Base-by-base conservation (phyloP, 2,329 filamentous ascomycete species). In the Byssothecium circinans region DNA sequence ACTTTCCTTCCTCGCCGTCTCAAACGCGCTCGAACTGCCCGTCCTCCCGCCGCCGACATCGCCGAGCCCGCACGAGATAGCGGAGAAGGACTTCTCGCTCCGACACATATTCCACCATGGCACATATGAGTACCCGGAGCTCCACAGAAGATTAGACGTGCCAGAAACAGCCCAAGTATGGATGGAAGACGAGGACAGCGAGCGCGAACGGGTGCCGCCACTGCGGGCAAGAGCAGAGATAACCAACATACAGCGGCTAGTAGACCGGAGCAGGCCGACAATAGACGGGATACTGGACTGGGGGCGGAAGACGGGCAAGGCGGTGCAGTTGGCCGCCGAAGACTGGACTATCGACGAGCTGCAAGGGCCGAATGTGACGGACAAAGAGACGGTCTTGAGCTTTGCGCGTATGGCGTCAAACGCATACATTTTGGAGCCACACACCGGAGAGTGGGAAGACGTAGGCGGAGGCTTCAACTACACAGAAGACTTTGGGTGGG, bases 61-160 rank as follows among this genome's bases (percentile, higher is more conserved):
- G 20, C 58, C 65, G 25, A 55, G 43, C 43, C 43, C 48, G 17
- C 57, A 57, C 54, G 50, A 44, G 42, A 38, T 56, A 18, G 17
- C 46, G 4, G 56, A 59, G 32, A 63, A 56, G 46, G 61, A 68
- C 23, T 69, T 70, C 50, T 58, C 67, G 7, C 81, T 99, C 47
- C 86, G 90, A 61, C 92, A 99, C 72, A 86, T 97, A 63, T 94
- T 89, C 73, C 91, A 96, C 69, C 91, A 96, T 74, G 92, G 92
- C 49, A 88, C 89, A 33, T 82, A 92, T 69, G 54, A 81, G 58
- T 83, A 95, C 58, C 91, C 91, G 2, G 73, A 79, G 4, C 81
- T 96, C 14, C 89, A 96, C 70, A 81, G 86, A 49, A 85, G 83
- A 59, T 78, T 87, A 52, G 90, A 97, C 69, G 76, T 96, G 25